Conservation (phyloP, 768 basidiomycete genomes). For the Brasilioporus rufonigricans region DNA sequence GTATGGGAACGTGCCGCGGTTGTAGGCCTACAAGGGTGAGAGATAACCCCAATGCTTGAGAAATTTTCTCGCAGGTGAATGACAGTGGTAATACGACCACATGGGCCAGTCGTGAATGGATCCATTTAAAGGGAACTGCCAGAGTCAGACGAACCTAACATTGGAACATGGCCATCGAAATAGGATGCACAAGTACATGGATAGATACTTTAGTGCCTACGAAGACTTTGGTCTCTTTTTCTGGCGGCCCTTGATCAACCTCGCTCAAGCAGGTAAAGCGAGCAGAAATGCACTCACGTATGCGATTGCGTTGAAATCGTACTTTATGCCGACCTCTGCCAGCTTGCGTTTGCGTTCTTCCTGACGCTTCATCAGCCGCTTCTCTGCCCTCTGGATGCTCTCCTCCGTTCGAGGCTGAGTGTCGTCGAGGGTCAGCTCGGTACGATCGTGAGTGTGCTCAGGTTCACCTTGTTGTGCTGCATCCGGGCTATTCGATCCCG, state of each 20-base stretch:
- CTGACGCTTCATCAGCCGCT: slow-evolving; percentile 74
- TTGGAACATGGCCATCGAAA: neutral
- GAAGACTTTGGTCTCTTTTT: slow-evolving; percentile 37
- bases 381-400: slow-evolving; percentile 61
- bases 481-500: slow-evolving; percentile 64
- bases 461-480: slow-evolving; percentile 77
- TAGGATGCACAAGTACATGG: neutral
- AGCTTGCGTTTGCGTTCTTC: slow-evolving; percentile 76
- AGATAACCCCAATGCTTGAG: neutral
- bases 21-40: neutral
- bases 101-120: neutral
- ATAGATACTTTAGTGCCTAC: slow-evolving; percentile 2
- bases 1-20: neutral
- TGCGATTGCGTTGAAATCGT: slow-evolving; percentile 76
- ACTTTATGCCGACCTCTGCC: slow-evolving; percentile 78
- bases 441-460: neutral
- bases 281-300: slow-evolving; percentile 58
- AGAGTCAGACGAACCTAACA: neutral
- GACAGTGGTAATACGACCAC: neutral
- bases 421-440: slow-evolving; percentile 5
- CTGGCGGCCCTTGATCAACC: slow-evolving; percentile 9
- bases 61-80: neutral
- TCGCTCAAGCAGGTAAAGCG: neutral
- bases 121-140: neutral
- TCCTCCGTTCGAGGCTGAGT: slow-evolving; percentile 69